Conservation (phyloP, 75 land plant species). For the Picea sitchensis region DNA sequence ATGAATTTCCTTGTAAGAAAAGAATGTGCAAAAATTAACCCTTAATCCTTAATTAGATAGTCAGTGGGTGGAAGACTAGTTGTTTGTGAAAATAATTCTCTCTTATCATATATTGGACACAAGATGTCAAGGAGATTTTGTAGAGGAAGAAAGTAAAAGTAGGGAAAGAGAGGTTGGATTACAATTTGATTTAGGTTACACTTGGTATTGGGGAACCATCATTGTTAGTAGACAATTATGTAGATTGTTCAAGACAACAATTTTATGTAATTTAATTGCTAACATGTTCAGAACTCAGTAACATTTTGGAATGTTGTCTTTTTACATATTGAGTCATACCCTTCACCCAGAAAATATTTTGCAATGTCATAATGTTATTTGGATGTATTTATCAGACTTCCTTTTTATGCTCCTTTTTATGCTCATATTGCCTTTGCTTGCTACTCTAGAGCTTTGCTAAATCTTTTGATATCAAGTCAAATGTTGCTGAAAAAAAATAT, state of each 20-base stretch:
- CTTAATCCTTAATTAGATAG: neutral
- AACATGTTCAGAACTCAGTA: neutral
- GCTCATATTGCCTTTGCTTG: neutral
- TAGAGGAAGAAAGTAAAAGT: neutral
- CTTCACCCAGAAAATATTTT: neutral
- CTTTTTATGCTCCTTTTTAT: neutral
- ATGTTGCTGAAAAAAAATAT: neutral
- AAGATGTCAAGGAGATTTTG: neutral
- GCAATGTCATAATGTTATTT: too few relatives aligned
- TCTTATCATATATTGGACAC: neutral
- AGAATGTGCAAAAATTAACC: neutral
- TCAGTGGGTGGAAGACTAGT: neutral
- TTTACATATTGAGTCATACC: neutral
- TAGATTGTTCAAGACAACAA: too few relatives aligned
- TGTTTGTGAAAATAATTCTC: neutral
- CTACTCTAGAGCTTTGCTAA: neutral
- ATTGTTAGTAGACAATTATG: neutral
- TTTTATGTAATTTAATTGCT: neutral
- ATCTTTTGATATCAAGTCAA: neutral
- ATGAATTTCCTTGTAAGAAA: neutral
- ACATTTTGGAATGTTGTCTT: neutral
- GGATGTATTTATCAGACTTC: neutral
- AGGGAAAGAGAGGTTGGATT: neutral
- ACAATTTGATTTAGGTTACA: too few relatives aligned
- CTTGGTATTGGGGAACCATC: neutral